Percentiles rank a stretch among this genome's conserved stretches.
Evolutionary conservation across 495 filamentous ascomycete genomes (phyloP).

Genomic region (Penicillium lagena): DNA sequence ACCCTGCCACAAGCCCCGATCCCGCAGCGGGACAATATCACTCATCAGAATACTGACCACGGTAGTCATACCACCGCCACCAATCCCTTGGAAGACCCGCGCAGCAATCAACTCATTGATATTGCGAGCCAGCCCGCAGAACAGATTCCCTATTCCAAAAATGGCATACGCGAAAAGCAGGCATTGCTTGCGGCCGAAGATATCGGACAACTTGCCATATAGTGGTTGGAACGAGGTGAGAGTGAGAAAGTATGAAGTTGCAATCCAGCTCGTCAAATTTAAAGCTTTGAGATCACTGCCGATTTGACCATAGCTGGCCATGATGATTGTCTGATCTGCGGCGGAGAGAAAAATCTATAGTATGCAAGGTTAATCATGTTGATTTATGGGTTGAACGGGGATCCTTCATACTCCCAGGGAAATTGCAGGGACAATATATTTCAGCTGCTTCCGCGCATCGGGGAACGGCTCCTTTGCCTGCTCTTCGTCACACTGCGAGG

Average conservation of each 20-base stretch:
- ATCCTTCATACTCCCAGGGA: constrained; percentile 42
- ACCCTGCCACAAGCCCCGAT: constrained; percentile 76
- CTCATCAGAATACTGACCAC: constrained; percentile 72
- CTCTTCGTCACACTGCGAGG: constrained; percentile 14
- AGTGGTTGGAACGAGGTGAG: constrained; percentile 73
- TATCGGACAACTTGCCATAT: constrained; percentile 73
- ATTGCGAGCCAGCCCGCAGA: constrained; percentile 63
- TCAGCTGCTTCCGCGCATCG: constrained; percentile 27
- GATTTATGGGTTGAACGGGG: neutral
- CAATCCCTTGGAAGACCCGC: constrained; percentile 62
- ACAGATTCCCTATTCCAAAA: constrained; percentile 68
- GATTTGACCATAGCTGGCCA: constrained; percentile 73
- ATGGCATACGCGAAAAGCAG: constrained; percentile 67
- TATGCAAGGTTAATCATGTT: neutral
- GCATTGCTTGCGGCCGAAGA: constrained; percentile 74
- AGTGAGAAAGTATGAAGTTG: constrained; percentile 71
- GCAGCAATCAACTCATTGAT: constrained; percentile 68
- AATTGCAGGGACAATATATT: constrained; percentile 44
- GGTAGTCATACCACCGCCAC: constrained; percentile 81
- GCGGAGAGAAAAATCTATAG: constrained; percentile 61
- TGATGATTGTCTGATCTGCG: constrained; percentile 77
- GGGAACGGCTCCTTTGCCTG: constrained; percentile 20
- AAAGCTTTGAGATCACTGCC: constrained; percentile 74
- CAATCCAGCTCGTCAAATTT: constrained; percentile 79
- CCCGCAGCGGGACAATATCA: constrained; percentile 70